Evolutionary conservation across 495 filamentous ascomycete genomes (phyloP), one percentile per base, ranked within the genome.

Genomic region (Emericellopsis terricola): DNA sequence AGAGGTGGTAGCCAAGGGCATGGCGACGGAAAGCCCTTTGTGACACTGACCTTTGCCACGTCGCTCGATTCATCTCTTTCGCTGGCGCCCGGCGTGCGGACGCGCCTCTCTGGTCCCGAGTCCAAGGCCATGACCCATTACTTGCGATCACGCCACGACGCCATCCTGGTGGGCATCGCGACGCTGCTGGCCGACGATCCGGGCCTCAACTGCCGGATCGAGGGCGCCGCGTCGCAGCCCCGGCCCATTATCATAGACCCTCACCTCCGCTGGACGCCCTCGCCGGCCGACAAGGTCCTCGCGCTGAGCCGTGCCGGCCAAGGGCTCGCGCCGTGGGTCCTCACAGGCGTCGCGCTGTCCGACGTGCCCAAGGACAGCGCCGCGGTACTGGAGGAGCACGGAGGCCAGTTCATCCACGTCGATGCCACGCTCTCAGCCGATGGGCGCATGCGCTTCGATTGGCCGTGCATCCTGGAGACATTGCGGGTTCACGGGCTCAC

Each of bases 101-200:
- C 85, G 2, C 55, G 65, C 0, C 68, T 94, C 4, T 94, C 86
- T 5, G 83, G 85, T 17, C 70, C 73, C 1, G 62, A 73, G 42
- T 75, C 82, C 10, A 94, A 93, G 50, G 64, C 78, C 33, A 83
- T 96, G 77, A 94, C 86, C 1, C 86, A 96, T 50, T 83, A 77
- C 50, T 65, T 96, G 13, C 78, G 86, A 36, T 71, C 72, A 4
- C 66, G 65, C 9, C 85, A 96, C 53, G 73, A 81, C 40, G 83
- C 81, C 10, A 91, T 96, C 36, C 59, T 87, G 8, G 60, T 96
- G 15, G 86, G 86, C 8, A 76, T 79, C 6, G 76, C 78, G 3
- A 96, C 86, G 10, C 82, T 81, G 13, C 59, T 79, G 29, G 73
- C 78, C 9, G 86, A 96, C 43, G 75, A 96, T 44, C 87, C 86